These are phyloP conservation scores for Aureobasidium zeae DNA, from an alignment of 2,329 filamentous ascomycete genomes.

Conservation along the genomic window DNA sequence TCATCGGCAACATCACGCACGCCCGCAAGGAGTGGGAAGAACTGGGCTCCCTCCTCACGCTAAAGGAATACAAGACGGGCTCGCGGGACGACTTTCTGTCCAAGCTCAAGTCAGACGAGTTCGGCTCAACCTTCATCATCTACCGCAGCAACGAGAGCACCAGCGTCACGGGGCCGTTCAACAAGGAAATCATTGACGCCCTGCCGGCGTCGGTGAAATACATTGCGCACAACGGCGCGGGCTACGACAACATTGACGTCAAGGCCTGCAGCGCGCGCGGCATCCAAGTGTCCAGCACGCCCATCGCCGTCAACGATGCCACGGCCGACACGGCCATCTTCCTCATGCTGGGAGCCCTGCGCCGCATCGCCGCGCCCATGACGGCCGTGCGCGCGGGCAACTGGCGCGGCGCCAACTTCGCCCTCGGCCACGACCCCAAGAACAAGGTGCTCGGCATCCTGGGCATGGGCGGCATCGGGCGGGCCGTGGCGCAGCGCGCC, in stretches of 20 bases:
- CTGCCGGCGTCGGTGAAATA: constrained; percentile 36
- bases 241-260: constrained; percentile 31
- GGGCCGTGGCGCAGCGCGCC: constrained; percentile 40
- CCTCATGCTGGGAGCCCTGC: constrained; percentile 44
- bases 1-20: constrained; percentile 39
- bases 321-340: constrained; percentile 42
- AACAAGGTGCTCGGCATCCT: constrained; percentile 48
- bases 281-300: constrained; percentile 39
- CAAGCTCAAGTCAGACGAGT: constrained; percentile 46
- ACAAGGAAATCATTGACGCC: constrained; percentile 35
- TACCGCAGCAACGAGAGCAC: constrained; percentile 52
- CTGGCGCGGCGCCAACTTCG: constrained; percentile 37
- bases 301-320: constrained; percentile 42
- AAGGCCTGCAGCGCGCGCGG: constrained; percentile 27
- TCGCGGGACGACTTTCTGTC: constrained; percentile 47
- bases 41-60: constrained; percentile 24
- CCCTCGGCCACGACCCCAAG: constrained; percentile 45
- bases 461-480: constrained; percentile 53
- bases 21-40: constrained; percentile 40
- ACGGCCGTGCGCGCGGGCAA: constrained; percentile 38
- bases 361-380: constrained; percentile 40
- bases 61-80: constrained; percentile 45
- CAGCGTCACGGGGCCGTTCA: constrained; percentile 37
- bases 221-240: constrained; percentile 38
- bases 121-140: constrained; percentile 46